Evolutionary conservation across 768 basidiomycete genomes (phyloP), one percentile per base, ranked within the genome.

Genomic region (Leccinum sublutescens): DNA sequence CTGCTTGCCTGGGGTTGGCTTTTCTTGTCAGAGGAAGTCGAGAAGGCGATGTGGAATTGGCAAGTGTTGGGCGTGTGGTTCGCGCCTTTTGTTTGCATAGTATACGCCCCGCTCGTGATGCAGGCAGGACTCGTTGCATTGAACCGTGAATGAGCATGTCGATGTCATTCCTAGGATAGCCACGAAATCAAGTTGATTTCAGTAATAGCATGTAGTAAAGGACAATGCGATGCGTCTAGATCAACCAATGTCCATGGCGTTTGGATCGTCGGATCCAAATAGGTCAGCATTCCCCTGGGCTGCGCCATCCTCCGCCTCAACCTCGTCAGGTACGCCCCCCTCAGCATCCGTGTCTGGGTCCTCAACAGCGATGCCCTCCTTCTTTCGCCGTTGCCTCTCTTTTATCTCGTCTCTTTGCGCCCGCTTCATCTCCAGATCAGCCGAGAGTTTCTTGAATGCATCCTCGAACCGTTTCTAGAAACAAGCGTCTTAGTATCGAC

Each of bases 391-490:
- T 65, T 86, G 86, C 67, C 85, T 80, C 74, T 93, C 91, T 66
- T 85, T 86, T 71, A 93, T 75, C 65, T 89, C 89, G 63, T 93
- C 91, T 57, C 88, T 80, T 69, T 93, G 92, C 1, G 82, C 82
- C 10, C 82, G 76, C 70, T 95, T 95, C 82, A 87, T 86, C 63
- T 95, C 94, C 31, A 95, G 77, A 69, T 97, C 94, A 36, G 85
- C 83, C 11, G 86, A 83, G 51, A 97, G 79, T 74, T 96, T 97
- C 78, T 87, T 91, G 67, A 95, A 74, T 17, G 91, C 89, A 70
- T 96, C 95, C 71, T 95, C 93, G 74, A 96, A 95, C 36, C 94
- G 94, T 83, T 89, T 89, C 89, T 95, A 66, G 19, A 53, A 59
- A 59, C 27, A 11, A 33, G 31, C 23, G 38, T 34, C 2, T 66